phyloP scores from a whole-genome alignment of 495 filamentous ascomycete species.

The Penicillium chermesinum region DNA sequence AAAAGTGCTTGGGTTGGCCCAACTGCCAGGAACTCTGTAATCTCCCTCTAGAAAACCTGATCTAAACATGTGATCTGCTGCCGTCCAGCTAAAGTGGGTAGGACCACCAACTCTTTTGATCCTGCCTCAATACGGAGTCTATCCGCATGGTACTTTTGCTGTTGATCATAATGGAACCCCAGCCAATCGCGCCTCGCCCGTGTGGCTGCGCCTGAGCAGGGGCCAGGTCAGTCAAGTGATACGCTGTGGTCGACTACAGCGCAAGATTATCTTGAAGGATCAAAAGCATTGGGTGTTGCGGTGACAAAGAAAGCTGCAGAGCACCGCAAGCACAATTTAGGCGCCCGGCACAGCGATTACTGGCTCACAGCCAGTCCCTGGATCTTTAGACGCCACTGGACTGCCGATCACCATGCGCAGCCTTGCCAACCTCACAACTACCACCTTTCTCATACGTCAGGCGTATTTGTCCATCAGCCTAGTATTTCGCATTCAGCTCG shows the following conservation, averaged over 20 bases:
- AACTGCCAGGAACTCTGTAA: not conserved
- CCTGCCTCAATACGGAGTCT: too few relatives aligned
- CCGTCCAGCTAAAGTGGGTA: too few relatives aligned
- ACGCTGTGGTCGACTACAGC: conserved; percentile 9
- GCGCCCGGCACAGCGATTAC: conserved; percentile 20
- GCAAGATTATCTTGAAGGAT: conserved; percentile 10
- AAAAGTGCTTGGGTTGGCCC: not conserved
- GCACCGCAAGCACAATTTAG: conserved; percentile 17
- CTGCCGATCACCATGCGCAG: conserved; percentile 7
- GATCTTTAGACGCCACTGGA: conserved; percentile 17
- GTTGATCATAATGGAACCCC: not conserved
- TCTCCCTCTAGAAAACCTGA: too few relatives aligned
- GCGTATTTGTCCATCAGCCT: conserved; percentile 5
- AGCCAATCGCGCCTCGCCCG: conserved; percentile 2
- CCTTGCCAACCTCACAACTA: too few relatives aligned
- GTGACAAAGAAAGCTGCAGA: not conserved
- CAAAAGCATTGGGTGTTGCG: not conserved
- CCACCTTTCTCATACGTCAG: not conserved
- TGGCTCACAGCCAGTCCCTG: conserved; percentile 9
- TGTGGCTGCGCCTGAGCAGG: conserved; percentile 18
- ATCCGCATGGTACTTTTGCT: conserved; percentile 1
- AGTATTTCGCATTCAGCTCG: not conserved
- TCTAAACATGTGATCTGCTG: too few relatives aligned
- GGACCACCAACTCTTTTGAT: conserved; percentile 3
- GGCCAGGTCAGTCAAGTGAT: conserved; percentile 17